Conservation (phyloP, 805 yeast genomes). For the Saturnispora gosingensis region DNA sequence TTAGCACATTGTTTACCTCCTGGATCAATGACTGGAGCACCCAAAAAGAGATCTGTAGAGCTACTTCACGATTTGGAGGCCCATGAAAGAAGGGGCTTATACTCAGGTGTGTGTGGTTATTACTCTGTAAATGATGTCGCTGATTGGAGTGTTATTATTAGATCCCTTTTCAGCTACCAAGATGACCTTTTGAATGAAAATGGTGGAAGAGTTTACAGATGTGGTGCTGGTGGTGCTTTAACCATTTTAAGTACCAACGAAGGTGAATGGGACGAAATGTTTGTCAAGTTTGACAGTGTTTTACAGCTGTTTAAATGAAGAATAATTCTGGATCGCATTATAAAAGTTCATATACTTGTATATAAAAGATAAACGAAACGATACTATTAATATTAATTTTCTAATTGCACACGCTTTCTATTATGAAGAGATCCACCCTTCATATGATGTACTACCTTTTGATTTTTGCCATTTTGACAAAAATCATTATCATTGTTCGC, state of each 20-base stretch:
- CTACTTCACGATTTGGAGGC: conserved; percentile 54
- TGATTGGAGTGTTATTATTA: conserved; percentile 93
- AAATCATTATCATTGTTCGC: neutral
- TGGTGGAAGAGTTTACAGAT: conserved; percentile 46
- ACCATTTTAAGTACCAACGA: conserved; percentile 77
- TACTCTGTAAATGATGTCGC: conserved; percentile 83
- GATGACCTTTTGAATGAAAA: conserved; percentile 30
- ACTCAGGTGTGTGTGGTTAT: conserved; percentile 93
- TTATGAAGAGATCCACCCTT: conserved; percentile 25
- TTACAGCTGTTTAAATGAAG: conserved; percentile 49
- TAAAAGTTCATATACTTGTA: neutral
- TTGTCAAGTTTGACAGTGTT: conserved; percentile 69
- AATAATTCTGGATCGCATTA: neutral
- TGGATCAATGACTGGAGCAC: conserved; percentile 99
- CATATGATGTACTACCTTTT: conserved; percentile 7
- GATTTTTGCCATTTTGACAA: neutral
- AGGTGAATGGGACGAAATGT: conserved; percentile 92
- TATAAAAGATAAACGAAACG: neutral
- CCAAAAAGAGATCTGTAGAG: conserved; percentile 87
- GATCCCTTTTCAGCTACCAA: conserved; percentile 66
- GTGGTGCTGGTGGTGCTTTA: conserved; percentile 98
- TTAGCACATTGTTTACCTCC: conserved; percentile 81
- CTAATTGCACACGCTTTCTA: conserved; percentile 26
- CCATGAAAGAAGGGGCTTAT: conserved; percentile 63
- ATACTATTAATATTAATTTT: conserved; percentile 16